phyloP scores from a whole-genome alignment of 1,139 yeast genomes.

The Suhomyces atakaporum region DNA sequence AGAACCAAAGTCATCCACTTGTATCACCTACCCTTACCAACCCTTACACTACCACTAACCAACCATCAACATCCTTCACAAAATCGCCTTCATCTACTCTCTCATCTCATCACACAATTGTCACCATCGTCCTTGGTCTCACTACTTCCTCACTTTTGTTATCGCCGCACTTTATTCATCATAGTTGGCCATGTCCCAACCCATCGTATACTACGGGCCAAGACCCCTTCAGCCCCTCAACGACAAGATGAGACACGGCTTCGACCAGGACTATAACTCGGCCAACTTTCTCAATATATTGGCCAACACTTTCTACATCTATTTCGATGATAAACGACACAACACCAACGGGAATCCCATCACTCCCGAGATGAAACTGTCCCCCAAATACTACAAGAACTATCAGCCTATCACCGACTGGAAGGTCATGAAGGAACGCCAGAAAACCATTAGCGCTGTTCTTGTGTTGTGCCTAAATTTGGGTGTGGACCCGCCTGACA shows the following conservation, averaged over 20 bases:
- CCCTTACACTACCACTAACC: constrained; percentile 1
- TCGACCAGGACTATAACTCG: constrained; percentile 65
- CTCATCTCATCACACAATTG: constrained; percentile 1
- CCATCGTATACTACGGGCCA: constrained; percentile 31
- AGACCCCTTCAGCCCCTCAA: constrained; percentile 48
- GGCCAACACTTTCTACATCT: constrained; percentile 74
- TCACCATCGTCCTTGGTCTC: no score
- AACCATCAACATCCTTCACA: no score
- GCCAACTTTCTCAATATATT: constrained; percentile 66
- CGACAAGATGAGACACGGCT: constrained; percentile 74
- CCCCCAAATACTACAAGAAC: constrained; percentile 46
- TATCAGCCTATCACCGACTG: constrained; percentile 82
- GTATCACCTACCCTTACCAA: no score
- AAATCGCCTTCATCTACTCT: no score
- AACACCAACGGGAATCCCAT: constrained; percentile 87
- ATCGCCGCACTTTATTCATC: no score
- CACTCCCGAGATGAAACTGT: constrained; percentile 51
- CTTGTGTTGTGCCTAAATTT: constrained; percentile 84
- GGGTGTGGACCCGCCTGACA: constrained; percentile 98
- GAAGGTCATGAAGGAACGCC: constrained; percentile 88
- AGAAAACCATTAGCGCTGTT: constrained; percentile 94
- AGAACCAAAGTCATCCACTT: no score
- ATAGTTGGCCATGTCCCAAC: constrained; percentile 17
- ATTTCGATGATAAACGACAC: constrained; percentile 88
- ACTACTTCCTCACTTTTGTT: no score